These are phyloP conservation scores for Piloderma croceum DNA, from an alignment of 768 basidiomycete species.

Conservation along the genomic window DNA sequence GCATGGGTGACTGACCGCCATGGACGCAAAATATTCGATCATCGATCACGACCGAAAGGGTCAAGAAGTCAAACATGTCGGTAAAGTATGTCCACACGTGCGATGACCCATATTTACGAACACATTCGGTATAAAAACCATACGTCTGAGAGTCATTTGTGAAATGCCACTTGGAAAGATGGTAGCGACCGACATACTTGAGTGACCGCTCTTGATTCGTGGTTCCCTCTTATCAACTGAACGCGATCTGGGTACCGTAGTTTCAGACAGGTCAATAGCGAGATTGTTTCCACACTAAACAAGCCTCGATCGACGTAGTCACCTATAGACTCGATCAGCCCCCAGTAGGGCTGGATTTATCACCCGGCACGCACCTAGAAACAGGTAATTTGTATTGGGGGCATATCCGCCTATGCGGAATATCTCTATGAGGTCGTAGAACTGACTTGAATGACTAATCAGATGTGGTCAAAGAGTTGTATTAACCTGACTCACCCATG, in stretches of 20 bases:
- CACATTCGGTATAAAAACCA: slow-evolving; percentile 98
- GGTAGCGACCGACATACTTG: slow-evolving; percentile 60
- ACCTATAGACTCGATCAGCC: slow-evolving; percentile 42
- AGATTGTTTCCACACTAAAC: slow-evolving; percentile 98
- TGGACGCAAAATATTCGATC: slow-evolving; percentile 99
- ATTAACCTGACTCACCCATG: slow-evolving; percentile 71
- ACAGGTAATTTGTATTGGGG: slow-evolving; percentile 96
- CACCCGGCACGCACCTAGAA: slow-evolving; percentile 65
- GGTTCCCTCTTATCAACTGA: slow-evolving; percentile 95
- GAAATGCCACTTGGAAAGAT: slow-evolving; percentile 18
- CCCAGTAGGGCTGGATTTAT: not conserved
- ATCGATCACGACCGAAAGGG: slow-evolving; percentile 95
- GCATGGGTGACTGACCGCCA: slow-evolving; percentile 54
- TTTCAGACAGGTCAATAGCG: slow-evolving; percentile 93
- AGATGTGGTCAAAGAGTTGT: slow-evolving; percentile 16
- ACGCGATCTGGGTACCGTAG: slow-evolving; percentile 95
- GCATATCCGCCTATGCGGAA: slow-evolving; percentile 98
- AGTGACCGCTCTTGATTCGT: slow-evolving; percentile 95
- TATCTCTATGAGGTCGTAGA: slow-evolving; percentile 98
- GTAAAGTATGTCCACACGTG: slow-evolving; percentile 99
- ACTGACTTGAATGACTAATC: slow-evolving; percentile 69
- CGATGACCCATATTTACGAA: slow-evolving; percentile 92
- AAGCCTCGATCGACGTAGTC: slow-evolving; percentile 98
- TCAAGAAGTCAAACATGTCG: slow-evolving; percentile 99
- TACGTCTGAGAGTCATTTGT: slow-evolving; percentile 65